These are phyloP conservation scores for Blastomyces silverae DNA, from an alignment of 2,329 filamentous ascomycete genomes.

Conservation along the genomic window DNA sequence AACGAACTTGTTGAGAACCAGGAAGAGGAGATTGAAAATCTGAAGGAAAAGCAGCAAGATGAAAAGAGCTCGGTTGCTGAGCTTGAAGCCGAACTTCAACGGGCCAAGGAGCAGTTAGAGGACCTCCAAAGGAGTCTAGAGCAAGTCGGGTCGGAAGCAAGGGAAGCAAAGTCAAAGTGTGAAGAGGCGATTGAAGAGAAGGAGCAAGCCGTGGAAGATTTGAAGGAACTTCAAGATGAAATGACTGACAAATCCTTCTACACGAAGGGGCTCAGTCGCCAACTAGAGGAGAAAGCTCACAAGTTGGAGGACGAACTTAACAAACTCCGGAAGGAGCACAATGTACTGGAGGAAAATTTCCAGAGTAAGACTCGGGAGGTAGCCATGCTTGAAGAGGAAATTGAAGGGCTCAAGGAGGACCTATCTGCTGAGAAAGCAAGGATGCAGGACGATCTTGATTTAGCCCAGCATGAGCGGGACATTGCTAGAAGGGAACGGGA, in stretches of 20 bases:
- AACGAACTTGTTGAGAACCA: conserved; percentile 65
- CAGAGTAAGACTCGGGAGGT: conserved; percentile 40
- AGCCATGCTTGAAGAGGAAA: conserved; percentile 36
- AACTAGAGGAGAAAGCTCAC: conserved; percentile 63
- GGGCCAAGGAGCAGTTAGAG: conserved; percentile 40
- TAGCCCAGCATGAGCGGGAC: conserved; percentile 39
- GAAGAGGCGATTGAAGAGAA: conserved; percentile 49
- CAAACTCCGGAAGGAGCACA: conserved; percentile 43
- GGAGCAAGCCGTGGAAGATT: conserved; percentile 47
- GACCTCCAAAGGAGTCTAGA: conserved; percentile 41
- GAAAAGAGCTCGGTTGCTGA: conserved; percentile 41
- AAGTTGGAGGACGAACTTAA: conserved; percentile 62
- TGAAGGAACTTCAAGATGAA: conserved; percentile 63
- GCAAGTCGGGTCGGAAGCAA: conserved; percentile 32
- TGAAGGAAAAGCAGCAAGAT: conserved; percentile 48
- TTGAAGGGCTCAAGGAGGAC: conserved; percentile 35
- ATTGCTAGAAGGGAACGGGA: conserved; percentile 42
- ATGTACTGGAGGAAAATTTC: conserved; percentile 39
- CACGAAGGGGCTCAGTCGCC: conserved; percentile 65
- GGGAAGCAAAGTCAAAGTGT: conserved; percentile 41
- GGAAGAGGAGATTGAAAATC: conserved; percentile 65
- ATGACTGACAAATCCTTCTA: conserved; percentile 72
- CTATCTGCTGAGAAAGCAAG: conserved; percentile 34
- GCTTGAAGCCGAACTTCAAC: conserved; percentile 46
- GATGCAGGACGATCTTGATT: conserved; percentile 42